Evolutionary conservation across 1,284 basidiomycete genomes (phyloP).

Genomic region (Ceratobasidium sp.): DNA sequence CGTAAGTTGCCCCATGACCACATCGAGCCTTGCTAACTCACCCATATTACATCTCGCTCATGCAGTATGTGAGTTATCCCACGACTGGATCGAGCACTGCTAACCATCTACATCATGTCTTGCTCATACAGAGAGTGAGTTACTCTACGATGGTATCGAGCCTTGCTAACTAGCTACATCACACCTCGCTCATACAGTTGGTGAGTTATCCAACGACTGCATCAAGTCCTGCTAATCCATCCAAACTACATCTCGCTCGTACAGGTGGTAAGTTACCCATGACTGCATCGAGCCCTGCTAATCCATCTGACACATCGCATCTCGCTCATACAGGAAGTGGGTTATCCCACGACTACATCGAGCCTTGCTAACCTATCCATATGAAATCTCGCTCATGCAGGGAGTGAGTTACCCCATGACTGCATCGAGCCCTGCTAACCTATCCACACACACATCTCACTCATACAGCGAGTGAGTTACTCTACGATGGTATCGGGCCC

Average conservation of each 20-base stretch:
- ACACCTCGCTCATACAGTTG: background rate
- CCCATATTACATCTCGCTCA: background rate
- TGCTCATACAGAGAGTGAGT: background rate
- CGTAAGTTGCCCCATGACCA: background rate
- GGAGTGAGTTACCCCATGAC: too few species aligned
- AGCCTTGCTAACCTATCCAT: too few species aligned
- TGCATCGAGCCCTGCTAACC: too few species aligned
- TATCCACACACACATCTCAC: too few species aligned
- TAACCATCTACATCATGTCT: background rate
- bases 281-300: too few species aligned
- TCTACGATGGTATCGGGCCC: too few species aligned
- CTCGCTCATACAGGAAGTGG: too few species aligned
- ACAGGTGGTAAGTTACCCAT: too few species aligned
- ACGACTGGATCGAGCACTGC: background rate
- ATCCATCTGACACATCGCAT: too few species aligned
- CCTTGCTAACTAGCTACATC: background rate
- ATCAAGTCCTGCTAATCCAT: background rate
- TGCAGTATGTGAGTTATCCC: background rate
- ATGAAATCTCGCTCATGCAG: too few species aligned
- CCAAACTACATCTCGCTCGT: background rate
- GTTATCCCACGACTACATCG: too few species aligned
- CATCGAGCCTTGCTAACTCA: background rate
- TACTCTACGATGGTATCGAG: background rate
- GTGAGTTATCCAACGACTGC: background rate
- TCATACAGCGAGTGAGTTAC: too few species aligned